Evolutionary conservation across 257 asterid genomes (phyloP), one percentile per base, ranked within the genome.

Genomic region (Penstemon davidsonii): DNA sequence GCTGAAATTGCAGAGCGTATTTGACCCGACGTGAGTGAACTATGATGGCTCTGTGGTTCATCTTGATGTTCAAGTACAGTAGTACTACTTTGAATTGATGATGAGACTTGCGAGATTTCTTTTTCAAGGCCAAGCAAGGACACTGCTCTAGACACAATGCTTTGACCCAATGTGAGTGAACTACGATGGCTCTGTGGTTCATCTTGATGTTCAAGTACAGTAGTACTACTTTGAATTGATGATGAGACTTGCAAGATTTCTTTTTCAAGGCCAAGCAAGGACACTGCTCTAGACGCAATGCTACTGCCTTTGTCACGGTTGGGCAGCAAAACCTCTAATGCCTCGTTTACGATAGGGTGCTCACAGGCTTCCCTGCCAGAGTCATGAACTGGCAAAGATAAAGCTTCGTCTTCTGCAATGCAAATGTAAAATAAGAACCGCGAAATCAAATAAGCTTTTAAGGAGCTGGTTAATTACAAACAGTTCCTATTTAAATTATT

Each of bases 1-100:
- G 89, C 84, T 64, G 79, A 44, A 72, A 91, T 74, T 12, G 92
- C 91, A 0, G 78, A 74, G 58, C 66, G 67, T 19, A 91, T 79
- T 71, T 79, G 78, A 58, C 66, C 72, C 5, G 87, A 61, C 13
- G 82, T 69, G 47, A 68, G 41, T 45, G 76, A 36, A 75, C 56
- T 74, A 51, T 54, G 75, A 68, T 57, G 74, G 72, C 70, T 57
- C 51, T 13, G 50, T 70, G 37, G 66, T 56, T 80, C 77, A 42
- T 5, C 55, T 55, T 58, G 79, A 15, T 36, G 79, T 37, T 33
- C 62, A 55, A 41, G 75, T 5, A 64, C 79, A 64, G 83, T 60
- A 69, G 33, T 25, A 25, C 33, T 25, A 25, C 36, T 64, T 60
- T 45, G 74, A 25, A 37, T 38, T 66, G 73, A 44, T 56, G 84